Base-by-base conservation (phyloP, 805 yeast species). In the Suhomyces emberorum region DNA sequence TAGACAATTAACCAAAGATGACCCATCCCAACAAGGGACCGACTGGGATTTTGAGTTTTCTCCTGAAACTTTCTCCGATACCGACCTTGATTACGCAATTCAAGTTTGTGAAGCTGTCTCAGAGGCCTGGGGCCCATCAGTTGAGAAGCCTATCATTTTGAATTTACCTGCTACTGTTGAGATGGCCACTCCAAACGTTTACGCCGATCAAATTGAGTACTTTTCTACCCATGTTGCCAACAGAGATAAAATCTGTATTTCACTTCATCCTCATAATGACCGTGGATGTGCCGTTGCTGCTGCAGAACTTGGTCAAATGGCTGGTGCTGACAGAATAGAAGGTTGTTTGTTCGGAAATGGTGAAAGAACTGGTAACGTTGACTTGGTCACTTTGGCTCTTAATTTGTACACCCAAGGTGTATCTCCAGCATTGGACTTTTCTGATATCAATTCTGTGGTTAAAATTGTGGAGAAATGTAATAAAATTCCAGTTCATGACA, bases 271-370 rank as follows among this genome's bases (percentile, higher is more conserved):
- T 21, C 95, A 84, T 61, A 84, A 84, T 49, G 93, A 84, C 62
- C 74, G 95, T 52, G 95, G 95, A 15, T 83, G 91, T 57, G 89
- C 85, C 10, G 89, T 84, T n/a, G 93, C 91, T 8, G 93, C 93
- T 23, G 82, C 88, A 3, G 95, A 84, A 61, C 72, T 84, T 38
- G 95, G 85, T 30, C 81, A 79, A 52, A 52, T 84, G 61, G 95
- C 88, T 3, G 95, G 95, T 36, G 95, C 88, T n/a, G 88, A 84
- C 57, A 76, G 95, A 59, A 84, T 84, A 17, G 95, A 84, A 61
- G 95, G 95, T 15, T 84, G 91, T 63, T 63, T 84, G 32, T 84
- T 84, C 50, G 95, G 93, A 34, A 84, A 84, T 52, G 93, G 95
- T 48, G 95, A 84, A 67, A 77, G 95, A 59, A 84, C 95, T 3